A percentile compares a stretch with the other conserved stretches of the same genome.
These are phyloP conservation scores for Lunasporangiospora selenospora DNA, from an alignment of 192 early-diverging fungal species.

Conservation along the genomic window DNA sequence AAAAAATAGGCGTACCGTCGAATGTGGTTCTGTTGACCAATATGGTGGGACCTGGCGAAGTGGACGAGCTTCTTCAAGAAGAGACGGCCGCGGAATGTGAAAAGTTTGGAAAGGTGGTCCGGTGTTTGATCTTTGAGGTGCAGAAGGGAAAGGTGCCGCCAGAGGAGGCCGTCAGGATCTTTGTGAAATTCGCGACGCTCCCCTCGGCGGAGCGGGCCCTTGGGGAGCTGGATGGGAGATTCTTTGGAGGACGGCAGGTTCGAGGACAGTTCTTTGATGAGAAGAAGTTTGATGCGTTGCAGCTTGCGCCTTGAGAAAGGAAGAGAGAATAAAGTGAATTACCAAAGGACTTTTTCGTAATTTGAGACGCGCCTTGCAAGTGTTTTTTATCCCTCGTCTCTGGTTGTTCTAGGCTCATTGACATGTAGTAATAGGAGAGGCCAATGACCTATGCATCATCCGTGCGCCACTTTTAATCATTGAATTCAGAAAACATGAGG, in stretches of 20 bases:
- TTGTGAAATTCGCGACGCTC: slow-evolving; percentile 69
- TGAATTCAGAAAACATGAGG: too few species aligned
- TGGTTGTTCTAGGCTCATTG: too few species aligned
- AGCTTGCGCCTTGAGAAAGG: slow-evolving; percentile 57
- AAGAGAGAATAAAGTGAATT: background rate
- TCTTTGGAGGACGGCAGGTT: slow-evolving; percentile 77
- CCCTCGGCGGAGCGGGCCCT: slow-evolving; percentile 60
- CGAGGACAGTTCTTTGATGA: slow-evolving; percentile 67
- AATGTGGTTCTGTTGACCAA: slow-evolving; percentile 71
- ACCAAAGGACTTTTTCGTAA: too few species aligned
- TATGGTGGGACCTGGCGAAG: slow-evolving; percentile 81
- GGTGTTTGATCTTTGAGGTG: slow-evolving; percentile 73
- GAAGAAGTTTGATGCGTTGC: slow-evolving; percentile 59
- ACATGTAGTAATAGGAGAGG: too few species aligned
- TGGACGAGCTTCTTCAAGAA: slow-evolving; percentile 73
- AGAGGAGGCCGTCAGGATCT: slow-evolving; percentile 80
- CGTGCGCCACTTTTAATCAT: too few species aligned
- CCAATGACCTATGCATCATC: too few species aligned
- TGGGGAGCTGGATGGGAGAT: slow-evolving; percentile 71
- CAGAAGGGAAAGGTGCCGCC: slow-evolving; percentile 58
- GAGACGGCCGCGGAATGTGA: slow-evolving; percentile 82
- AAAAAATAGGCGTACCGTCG: slow-evolving; percentile 17
- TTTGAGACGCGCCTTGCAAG: too few species aligned
- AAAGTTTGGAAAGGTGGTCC: slow-evolving; percentile 77
- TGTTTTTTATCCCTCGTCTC: too few species aligned